Percentiles rank a stretch among this genome's conserved stretches.
Evolutionary conservation across 495 filamentous ascomycete genomes (phyloP).

Genomic region (Ramalina peruviana): DNA sequence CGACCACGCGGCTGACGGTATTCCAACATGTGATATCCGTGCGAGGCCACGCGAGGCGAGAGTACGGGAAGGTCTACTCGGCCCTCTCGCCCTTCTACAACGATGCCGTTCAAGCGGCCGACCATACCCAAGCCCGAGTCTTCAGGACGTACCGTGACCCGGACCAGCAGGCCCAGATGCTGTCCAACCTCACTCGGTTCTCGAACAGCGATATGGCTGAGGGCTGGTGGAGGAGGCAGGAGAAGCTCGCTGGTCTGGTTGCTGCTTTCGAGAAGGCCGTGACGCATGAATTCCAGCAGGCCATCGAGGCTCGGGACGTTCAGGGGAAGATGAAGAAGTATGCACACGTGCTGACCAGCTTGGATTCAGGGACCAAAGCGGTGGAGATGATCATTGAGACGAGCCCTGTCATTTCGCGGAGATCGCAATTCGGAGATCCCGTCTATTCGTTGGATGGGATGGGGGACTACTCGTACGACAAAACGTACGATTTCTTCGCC

Average conservation of each 20-base stretch:
- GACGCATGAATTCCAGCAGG: slow-evolving; percentile 79
- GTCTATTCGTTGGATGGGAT: slow-evolving; percentile 64
- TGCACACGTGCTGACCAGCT: slow-evolving; percentile 63
- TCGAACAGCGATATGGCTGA: slow-evolving; percentile 63
- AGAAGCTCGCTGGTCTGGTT: slow-evolving; percentile 58
- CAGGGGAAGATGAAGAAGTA: slow-evolving; percentile 81
- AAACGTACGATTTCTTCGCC: slow-evolving; percentile 71
- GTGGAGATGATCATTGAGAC: slow-evolving; percentile 79
- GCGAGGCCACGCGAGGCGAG: slow-evolving; percentile 70
- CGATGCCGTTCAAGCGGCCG: slow-evolving; percentile 57
- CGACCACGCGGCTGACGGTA: slow-evolving; percentile 45
- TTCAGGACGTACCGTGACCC: slow-evolving; percentile 81
- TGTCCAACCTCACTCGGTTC: slow-evolving; percentile 67
- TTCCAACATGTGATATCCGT: slow-evolving; percentile 61
- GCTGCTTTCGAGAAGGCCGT: slow-evolving; percentile 84
- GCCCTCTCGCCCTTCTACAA: slow-evolving; percentile 79
- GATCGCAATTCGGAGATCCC: slow-evolving; percentile 57
- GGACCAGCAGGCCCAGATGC: slow-evolving; percentile 73
- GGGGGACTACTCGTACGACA: slow-evolving; percentile 54
- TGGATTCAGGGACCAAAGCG: slow-evolving; percentile 70
- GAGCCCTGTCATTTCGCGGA: slow-evolving; percentile 65
- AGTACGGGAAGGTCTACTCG: slow-evolving; percentile 83
- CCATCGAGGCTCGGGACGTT: slow-evolving; percentile 78
- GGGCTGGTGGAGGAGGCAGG: slow-evolving; percentile 55
- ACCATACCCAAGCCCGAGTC: slow-evolving; percentile 66